Conservation (phyloP, 179 eudicot species). For the Vitellaria paradoxa region DNA sequence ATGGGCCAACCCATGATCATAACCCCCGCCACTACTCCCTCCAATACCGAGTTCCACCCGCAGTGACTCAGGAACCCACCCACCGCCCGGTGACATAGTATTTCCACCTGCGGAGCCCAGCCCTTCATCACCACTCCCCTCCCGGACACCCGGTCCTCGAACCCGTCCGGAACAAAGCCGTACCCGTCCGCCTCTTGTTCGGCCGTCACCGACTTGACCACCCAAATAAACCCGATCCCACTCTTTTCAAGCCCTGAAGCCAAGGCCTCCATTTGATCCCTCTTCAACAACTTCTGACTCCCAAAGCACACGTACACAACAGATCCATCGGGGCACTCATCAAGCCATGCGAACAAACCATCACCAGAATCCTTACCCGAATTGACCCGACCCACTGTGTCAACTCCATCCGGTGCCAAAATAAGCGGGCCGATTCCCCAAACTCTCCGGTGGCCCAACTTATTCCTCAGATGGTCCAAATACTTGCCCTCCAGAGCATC, state of each 20-base stretch:
- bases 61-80: slow-evolving; percentile 69
- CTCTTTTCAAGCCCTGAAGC: slow-evolving; percentile 50
- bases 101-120: slow-evolving; percentile 59
- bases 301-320: slow-evolving; percentile 78
- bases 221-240: slow-evolving; percentile 57
- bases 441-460: slow-evolving; percentile 30
- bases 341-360: slow-evolving; percentile 46
- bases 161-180: slow-evolving; percentile 33
- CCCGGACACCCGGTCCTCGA: slow-evolving; percentile 43
- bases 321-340: slow-evolving; percentile 38
- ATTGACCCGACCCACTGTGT: slow-evolving; percentile 15
- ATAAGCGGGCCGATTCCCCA: slow-evolving; percentile 48
- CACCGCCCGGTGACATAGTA: slow-evolving; percentile 53
- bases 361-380: slow-evolving; percentile 5
- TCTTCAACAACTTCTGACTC: slow-evolving; percentile 52
- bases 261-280: slow-evolving; percentile 56
- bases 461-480: slow-evolving; percentile 28
- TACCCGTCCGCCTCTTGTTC: slow-evolving; percentile 21
- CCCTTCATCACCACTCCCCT: slow-evolving; percentile 45
- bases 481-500: slow-evolving; percentile 42
- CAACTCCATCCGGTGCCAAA: slow-evolving; percentile 13
- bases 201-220: slow-evolving; percentile 30
- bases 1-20: slow-evolving; percentile 75
- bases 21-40: slow-evolving; percentile 53
- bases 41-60: slow-evolving; percentile 19